Percentiles rank a stretch among this genome's conserved stretches.
Conservation (phyloP, 495 filamentous ascomycete genomes). For the Xylaria curta region DNA sequence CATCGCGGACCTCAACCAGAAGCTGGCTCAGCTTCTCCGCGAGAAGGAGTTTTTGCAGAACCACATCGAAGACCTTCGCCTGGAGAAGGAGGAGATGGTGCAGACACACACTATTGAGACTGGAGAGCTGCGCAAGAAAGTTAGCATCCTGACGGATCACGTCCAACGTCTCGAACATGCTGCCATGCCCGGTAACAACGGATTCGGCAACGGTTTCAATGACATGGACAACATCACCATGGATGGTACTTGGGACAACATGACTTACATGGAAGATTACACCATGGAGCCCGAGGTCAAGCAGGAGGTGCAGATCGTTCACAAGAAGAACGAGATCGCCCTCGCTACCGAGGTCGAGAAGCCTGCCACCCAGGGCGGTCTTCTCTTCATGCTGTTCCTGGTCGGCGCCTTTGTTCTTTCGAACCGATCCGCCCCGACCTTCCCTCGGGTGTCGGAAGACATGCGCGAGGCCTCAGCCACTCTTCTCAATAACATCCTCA, state of each 20-base stretch:
- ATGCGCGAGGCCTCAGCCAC: conserved; percentile 90
- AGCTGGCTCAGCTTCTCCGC: conserved; percentile 69
- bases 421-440: conserved; percentile 69
- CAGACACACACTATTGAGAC: conserved; percentile 90
- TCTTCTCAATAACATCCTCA: conserved; percentile 86
- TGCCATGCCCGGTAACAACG: conserved; percentile 62
- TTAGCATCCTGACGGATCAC: conserved; percentile 84
- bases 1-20: conserved; percentile 67
- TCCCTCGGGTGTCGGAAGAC: conserved; percentile 90
- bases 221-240: conserved; percentile 86
- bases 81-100: conserved; percentile 93
- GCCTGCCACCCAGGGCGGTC: conserved; percentile 66
- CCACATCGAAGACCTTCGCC: conserved; percentile 75
- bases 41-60: conserved; percentile 75
- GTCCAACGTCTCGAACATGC: conserved; percentile 79
- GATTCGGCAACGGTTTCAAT: conserved; percentile 70
- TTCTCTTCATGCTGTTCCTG: conserved; percentile 86
- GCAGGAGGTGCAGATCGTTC: conserved; percentile 61
- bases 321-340: conserved; percentile 60
- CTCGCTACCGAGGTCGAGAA: conserved; percentile 64
- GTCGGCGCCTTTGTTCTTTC: conserved; percentile 97
- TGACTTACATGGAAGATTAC: conserved; percentile 73
- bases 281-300: conserved; percentile 59
- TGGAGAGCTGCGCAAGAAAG: conserved; percentile 93
- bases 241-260: conserved; percentile 80